A percentile compares a stretch with the other conserved stretches of the same genome.
phyloP scores from a whole-genome alignment of 352 stramenopile species.

The Thalassiosira pacifica region DNA sequence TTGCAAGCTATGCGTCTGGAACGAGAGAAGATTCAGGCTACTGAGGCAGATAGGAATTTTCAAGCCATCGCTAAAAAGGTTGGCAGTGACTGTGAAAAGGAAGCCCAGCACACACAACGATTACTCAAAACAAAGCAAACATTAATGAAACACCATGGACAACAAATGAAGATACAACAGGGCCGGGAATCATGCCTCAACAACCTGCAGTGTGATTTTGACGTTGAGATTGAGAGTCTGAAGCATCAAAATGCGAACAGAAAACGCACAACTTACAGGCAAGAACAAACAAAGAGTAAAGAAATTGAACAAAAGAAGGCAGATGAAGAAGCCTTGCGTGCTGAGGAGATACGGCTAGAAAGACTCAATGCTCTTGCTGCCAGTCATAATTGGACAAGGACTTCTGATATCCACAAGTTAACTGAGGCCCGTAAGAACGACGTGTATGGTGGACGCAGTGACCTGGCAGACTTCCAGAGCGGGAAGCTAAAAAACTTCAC shows the following conservation, averaged over 20 bases:
- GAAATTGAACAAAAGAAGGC: conserved; percentile 13
- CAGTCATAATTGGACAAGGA: conserved; percentile 48
- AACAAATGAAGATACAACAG: conserved; percentile 17
- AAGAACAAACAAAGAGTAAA: conserved; percentile 41
- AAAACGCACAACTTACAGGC: conserved; percentile 23
- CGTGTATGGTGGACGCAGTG: conserved; percentile 42
- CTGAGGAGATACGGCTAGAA: conserved; percentile 43
- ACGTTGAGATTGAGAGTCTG: conserved; percentile 20
- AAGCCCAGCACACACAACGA: conserved; percentile 27
- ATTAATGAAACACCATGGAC: conserved; percentile 24
- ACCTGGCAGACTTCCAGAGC: conserved; percentile 62
- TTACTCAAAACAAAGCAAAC: conserved; percentile 27
- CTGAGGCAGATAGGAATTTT: background rate
- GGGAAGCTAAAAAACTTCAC: conserved; percentile 55
- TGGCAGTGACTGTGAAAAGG: conserved; percentile 10
- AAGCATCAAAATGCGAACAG: conserved; percentile 36
- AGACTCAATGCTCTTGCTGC: conserved; percentile 54
- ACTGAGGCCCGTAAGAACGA: conserved; percentile 68
- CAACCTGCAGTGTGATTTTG: conserved; percentile 30
- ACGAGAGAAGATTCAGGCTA: conserved; percentile 30
- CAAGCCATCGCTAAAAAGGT: conserved; percentile 7
- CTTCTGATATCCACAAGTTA: conserved; percentile 60
- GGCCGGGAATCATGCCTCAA: background rate
- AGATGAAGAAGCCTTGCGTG: conserved; percentile 34
- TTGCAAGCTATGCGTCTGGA: conserved; percentile 38